phyloP scores from a whole-genome alignment of 768 basidiomycete species.

The Termitomyces sp. region DNA sequence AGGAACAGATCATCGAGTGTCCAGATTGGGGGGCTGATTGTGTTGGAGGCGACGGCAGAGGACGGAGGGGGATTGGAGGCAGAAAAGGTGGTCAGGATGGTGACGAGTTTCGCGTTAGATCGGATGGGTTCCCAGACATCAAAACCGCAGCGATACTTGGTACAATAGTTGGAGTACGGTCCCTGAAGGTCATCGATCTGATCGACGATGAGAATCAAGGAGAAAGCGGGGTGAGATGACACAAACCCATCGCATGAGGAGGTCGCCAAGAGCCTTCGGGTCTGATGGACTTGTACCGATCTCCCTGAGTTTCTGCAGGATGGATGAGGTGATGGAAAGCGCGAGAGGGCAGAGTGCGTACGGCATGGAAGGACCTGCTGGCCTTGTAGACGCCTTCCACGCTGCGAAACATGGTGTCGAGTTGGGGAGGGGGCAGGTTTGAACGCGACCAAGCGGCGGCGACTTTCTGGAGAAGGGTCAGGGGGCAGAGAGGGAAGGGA shows the following conservation, averaged over 20 bases:
- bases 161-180: slow-evolving; percentile 80
- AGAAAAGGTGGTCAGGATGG: slow-evolving; percentile 68
- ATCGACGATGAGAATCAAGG: slow-evolving; percentile 12
- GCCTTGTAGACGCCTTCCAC: slow-evolving; percentile 92
- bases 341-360: slow-evolving; percentile 23
- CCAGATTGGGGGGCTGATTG: slow-evolving; percentile 48
- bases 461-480: slow-evolving; percentile 60
- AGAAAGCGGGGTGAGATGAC: slow-evolving; percentile 1
- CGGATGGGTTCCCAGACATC: slow-evolving; percentile 80
- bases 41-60: slow-evolving; percentile 27
- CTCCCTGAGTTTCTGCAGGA: slow-evolving; percentile 80
- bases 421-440: slow-evolving; percentile 87
- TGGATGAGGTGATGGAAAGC: slow-evolving; percentile 11
- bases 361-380: slow-evolving; percentile 74
- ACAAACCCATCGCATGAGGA: slow-evolving; percentile 95
- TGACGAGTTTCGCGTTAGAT: slow-evolving; percentile 64
- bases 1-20: slow-evolving; percentile 85
- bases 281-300: slow-evolving; percentile 90
- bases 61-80: slow-evolving; percentile 52
- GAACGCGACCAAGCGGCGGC: slow-evolving; percentile 97
- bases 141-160: slow-evolving; percentile 69
- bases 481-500: slow-evolving; percentile 7
- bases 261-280: slow-evolving; percentile 89
- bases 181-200: slow-evolving; percentile 90
- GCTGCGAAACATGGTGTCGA: slow-evolving; percentile 92